Evolutionary conservation across 2,329 filamentous ascomycete species (phyloP), one percentile per base, ranked within the genome.

Genomic region (Ceratocystis cacaofunesta): DNA sequence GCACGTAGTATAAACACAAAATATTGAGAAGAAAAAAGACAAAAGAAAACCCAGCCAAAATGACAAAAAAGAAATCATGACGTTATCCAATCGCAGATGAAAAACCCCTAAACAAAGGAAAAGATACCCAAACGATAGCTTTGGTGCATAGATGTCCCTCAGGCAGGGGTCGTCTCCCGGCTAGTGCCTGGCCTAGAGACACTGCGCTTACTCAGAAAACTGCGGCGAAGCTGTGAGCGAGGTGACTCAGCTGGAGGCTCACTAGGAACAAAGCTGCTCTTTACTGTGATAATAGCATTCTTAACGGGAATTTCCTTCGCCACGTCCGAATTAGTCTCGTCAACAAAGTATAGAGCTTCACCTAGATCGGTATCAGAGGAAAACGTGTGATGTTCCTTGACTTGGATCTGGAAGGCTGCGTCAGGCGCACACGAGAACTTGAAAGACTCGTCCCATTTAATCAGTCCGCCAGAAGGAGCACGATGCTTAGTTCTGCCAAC

Each of bases 401-500:
- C 91, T 69, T 89, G 83, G 68, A 99, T 73, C 73, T 90, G 88
- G 82, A 96, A 97, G 72, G 89, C 86, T 25, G 88, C 81, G 70
- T 96, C 92, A 1, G 92, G 86, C 0, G 86, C 82, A 75, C 91
- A 95, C 10, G 81, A 78, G 25, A 88, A 80, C 71, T 86, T 91
- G 79, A 94, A 92, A 0, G 84, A 85, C 73, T 95, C 90, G 69
- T 90, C 86, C 74, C 85, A 95, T 19, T 78, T 80, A 68, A 89
- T 82, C 2, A 80, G 76, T 1, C 88, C 89, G 1, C 78, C 78
- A 2, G 82, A 77, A 0, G 86, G 82, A 75, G 96, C 96, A 77
- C 89, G 83, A 69, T 94, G 88, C 74, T 96, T 95, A 25, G 92
- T 96, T 79, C 97, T 96, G 77, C 92, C 86, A 58, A 99, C 78